Conservation (phyloP, 139 green algal genomes). For the Pedinophyceae sp. region DNA sequence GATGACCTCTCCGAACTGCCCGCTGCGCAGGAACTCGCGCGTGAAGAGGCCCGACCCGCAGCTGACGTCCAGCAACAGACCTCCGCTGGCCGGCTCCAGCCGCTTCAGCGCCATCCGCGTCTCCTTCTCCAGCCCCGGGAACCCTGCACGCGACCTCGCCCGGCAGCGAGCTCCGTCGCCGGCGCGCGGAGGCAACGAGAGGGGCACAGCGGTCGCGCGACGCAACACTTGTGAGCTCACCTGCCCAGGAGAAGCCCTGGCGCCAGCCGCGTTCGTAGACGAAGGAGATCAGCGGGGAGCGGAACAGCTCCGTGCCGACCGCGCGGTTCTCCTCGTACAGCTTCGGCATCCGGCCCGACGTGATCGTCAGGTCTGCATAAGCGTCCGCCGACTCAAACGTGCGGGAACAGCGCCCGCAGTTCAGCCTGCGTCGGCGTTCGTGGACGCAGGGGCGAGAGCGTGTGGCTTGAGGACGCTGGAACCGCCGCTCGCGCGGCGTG, state of each 20-base stretch:
- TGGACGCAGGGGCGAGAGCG: too few species aligned
- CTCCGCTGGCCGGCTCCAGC: constrained; percentile 3
- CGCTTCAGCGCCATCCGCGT: not conserved
- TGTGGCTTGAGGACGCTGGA: too few species aligned
- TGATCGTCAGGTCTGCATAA: not conserved
- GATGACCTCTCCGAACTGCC: constrained; percentile 15
- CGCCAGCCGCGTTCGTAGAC: constrained; percentile 34
- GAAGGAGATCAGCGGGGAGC: constrained; percentile 19
- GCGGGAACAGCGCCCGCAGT: not conserved
- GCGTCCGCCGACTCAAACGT: not conserved
- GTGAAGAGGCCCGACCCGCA: constrained; percentile 31
- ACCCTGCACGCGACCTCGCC: too few species aligned
- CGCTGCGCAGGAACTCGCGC: constrained; percentile 15
- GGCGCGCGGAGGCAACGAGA: too few species aligned
- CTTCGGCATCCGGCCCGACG: not conserved
- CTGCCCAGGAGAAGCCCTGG: constrained; percentile 20
- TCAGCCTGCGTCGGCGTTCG: too few species aligned
- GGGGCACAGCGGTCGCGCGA: too few species aligned
- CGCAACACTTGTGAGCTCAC: too few species aligned
- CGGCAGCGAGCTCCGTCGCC: too few species aligned
- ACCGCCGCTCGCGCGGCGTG: too few species aligned
- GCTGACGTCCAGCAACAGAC: constrained; percentile 19
- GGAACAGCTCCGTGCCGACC: constrained; percentile 7
- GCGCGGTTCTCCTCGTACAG: not conserved
- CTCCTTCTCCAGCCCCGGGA: constrained; percentile 22